Base-by-base conservation (phyloP, 805 yeast species). In the Barnettozyma siamensis region DNA sequence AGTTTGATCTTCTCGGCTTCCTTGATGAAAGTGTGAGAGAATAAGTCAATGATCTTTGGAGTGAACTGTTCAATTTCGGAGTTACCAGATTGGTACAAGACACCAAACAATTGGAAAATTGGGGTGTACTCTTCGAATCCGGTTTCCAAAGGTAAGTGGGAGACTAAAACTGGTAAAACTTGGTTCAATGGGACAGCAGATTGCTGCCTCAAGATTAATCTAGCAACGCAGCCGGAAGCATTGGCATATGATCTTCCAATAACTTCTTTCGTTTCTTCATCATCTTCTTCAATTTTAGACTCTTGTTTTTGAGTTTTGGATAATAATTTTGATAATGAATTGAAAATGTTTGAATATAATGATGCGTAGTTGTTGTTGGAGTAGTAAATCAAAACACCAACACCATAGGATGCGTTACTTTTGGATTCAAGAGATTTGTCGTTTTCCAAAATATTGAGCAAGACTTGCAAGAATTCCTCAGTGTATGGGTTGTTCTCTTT, bases 161-260 rank as follows among this genome's bases (percentile, higher is more conserved):
- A 66, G 47, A 89, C 67, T 56, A 93, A 70, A 19, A 72, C 75
- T 37, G 95, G 94, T 18, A 84, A 68, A 33, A 91, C 76, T 42
- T 79, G 88, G 45, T 74, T 78, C 50, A 88, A 65, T 45, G 97
- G 97, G 51, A 89, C 79, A 29, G 83, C 74, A 30, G 65, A 66
- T 54, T 77, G 79, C 61, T 84, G 75, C 59, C 83, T 81, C 62
- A 86, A 68, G 12, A 85, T 76, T 85, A 93, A 73, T 66, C 99
- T 80, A 15, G 96, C 89, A 43, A 89, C 95, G 75, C 98, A 93
- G 33, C 99, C 99, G 63, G 93, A 83, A 5, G 96, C 96, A 63
- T 93, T 93, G 45, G 98, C 96, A 52, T 77, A 78, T 6, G 94
- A 79, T 68, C 95, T 76, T 66, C 82, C 81, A 53, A 86, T 76